Evolutionary conservation across 1,284 basidiomycete genomes (phyloP), one percentile per base, ranked within the genome.

Genomic region (Phaffia rhodozyma): DNA sequence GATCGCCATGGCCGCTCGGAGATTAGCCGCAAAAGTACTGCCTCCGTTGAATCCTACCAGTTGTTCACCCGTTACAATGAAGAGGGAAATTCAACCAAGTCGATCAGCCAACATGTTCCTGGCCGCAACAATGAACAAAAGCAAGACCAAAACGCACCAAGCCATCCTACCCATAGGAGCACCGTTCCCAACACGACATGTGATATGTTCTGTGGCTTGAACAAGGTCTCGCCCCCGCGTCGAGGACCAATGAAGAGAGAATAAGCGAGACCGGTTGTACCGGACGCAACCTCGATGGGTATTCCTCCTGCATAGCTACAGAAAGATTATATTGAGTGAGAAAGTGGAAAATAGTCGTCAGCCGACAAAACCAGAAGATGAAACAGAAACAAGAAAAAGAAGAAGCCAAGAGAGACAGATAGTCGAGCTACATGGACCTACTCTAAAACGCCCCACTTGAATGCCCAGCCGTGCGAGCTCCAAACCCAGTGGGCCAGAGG

Each of bases 271-370:
- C 90, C 90, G 34, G 84, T 85, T 55, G 89, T 83, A 55, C 92
- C 92, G 63, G 88, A 91, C 58, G 87, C 87, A 69, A 96, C 91
- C 75, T 97, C 91, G 70, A 96, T 90, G 38, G 92, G 92, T 9
- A 89, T 90, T 53, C 91, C 91, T 58, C 91, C 90, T 80, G 78
- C 74, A 66, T 74, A 69, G 69, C 67, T 66, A 16, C n/a, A 54
- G 58, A 25, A 66, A 32, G 6, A 23, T 21, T 43, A 29, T 25
- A 51, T 60, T 27, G 43, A 57, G 30, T 23, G 48, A 25, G 23
- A 7, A 21, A 20, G 7, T 18, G 11, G 1, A 9, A 5, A 16
- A 1, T 11, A 38, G 29, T 1, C 20, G 21, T 47, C 29, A 34
- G 55, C 25, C 13, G 48, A n/a, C 38, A 47, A 13, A 54, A 30